A percentile compares a stretch with the other conserved stretches of the same genome.
These are phyloP conservation scores for Bretschneidera sinensis DNA, from an alignment of 345 rosid genomes.

Conservation along the genomic window DNA sequence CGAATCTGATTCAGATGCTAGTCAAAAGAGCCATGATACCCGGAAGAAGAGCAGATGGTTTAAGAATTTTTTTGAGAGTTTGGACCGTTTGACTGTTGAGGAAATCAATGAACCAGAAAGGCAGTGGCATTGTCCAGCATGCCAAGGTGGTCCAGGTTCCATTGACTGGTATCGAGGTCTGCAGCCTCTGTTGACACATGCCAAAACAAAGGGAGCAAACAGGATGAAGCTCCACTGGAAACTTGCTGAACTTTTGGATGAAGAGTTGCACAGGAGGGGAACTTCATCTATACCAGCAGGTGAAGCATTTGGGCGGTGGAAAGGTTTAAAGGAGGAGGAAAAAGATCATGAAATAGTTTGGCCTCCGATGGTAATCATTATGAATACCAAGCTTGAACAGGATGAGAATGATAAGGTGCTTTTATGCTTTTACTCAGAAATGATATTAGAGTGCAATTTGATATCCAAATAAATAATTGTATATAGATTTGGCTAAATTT, in stretches of 20 bases:
- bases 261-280: constrained; percentile 68
- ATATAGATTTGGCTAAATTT: constrained; percentile 1
- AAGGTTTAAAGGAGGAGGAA: constrained; percentile 68
- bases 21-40: constrained; percentile 68
- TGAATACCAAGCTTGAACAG: constrained; percentile 77
- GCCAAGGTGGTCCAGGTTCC: constrained; percentile 89
- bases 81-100: constrained; percentile 50
- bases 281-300: constrained; percentile 64
- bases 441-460: background rate
- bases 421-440: background rate
- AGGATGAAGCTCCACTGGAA: constrained; percentile 82
- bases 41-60: constrained; percentile 70
- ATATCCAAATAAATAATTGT: background rate
- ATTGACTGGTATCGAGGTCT: constrained; percentile 87
- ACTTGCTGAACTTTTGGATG: constrained; percentile 70
- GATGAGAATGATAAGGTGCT: constrained; percentile 82
- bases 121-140: constrained; percentile 98
- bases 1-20: constrained; percentile 78
- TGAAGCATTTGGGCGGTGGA: constrained; percentile 81
- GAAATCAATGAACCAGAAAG: constrained; percentile 70
- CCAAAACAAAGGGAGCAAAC: constrained; percentile 76
- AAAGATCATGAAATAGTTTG: constrained; percentile 79
- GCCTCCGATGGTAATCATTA: constrained; percentile 92
- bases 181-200: constrained; percentile 84
- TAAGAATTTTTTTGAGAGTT: constrained; percentile 51